Percentiles rank a stretch among this genome's conserved stretches.
Conservation (phyloP, 2,329 filamentous ascomycete species). For the Teratosphaeria nubilosa region DNA sequence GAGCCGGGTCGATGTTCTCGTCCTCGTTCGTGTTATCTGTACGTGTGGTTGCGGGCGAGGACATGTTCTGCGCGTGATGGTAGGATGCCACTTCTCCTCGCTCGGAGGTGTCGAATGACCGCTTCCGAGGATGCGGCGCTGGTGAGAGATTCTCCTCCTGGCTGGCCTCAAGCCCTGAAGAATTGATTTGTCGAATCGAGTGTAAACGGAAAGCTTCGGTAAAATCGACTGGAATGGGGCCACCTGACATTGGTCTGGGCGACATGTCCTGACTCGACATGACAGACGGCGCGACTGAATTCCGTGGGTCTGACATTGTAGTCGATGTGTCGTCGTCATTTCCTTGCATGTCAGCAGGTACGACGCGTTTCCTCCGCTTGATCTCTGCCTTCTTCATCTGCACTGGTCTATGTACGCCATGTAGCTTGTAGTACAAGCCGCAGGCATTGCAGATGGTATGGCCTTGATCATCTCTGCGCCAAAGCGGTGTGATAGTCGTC, state of each 20-base stretch:
- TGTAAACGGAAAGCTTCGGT: constrained; percentile 20
- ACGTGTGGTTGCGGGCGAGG: constrained; percentile 2
- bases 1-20: constrained; percentile 25
- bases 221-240: constrained; percentile 28
- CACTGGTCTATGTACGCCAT: constrained; percentile 82
- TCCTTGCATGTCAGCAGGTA: constrained; percentile 52
- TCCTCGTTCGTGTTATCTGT: constrained; percentile 3
- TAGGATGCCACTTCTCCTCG: constrained; percentile 8
- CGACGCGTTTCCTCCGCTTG: constrained; percentile 88
- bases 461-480: constrained; percentile 86
- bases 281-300: constrained; percentile 46
- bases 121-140: constrained; percentile 41
- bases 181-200: background rate
- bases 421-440: constrained; percentile 91
- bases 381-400: constrained; percentile 99
- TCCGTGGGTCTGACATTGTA: constrained; percentile 5
- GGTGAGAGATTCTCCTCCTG: background rate
- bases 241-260: background rate
- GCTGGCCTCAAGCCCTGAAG: background rate
- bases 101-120: constrained; percentile 49
- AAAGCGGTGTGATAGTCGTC: constrained; percentile 91
- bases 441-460: constrained; percentile 98
- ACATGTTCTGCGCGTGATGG: constrained; percentile 13
- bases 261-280: constrained; percentile 9
- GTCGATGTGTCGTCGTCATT: constrained; percentile 25